Percentiles rank a stretch among this genome's conserved stretches.
These are phyloP conservation scores for Aspergillus costaricaensis DNA, from an alignment of 2,329 filamentous ascomycete genomes.

Conservation along the genomic window DNA sequence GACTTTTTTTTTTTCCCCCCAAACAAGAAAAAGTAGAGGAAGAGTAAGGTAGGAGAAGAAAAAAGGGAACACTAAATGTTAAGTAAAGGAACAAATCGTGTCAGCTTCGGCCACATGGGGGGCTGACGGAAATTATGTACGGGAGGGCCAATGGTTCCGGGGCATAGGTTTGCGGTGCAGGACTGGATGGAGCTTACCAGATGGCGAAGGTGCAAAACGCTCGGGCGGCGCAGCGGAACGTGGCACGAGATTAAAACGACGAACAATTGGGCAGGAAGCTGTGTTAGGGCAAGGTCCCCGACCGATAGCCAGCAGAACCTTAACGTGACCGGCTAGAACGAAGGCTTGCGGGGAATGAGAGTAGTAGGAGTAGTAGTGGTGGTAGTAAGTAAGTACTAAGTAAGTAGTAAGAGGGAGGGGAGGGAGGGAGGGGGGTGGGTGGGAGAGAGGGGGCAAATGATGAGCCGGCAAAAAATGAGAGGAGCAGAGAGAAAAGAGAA, in stretches of 20 bases:
- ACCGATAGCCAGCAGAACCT: slow-evolving; percentile 19
- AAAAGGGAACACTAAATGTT: slow-evolving; percentile 9
- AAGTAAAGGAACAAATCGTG: slow-evolving; percentile 9
- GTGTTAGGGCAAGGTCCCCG: slow-evolving; percentile 22
- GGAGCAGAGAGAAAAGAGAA: background rate
- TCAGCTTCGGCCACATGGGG: slow-evolving; percentile 7
- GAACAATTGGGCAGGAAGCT: slow-evolving; percentile 26
- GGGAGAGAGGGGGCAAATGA: background rate
- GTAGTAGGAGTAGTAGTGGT: slow-evolving; percentile 1
- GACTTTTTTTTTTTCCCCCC: background rate
- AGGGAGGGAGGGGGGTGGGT: background rate
- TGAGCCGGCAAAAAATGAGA: background rate
- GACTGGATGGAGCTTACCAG: slow-evolving; percentile 23
- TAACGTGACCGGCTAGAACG: slow-evolving; percentile 15
- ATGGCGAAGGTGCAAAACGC: slow-evolving; percentile 22
- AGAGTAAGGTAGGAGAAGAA: background rate
- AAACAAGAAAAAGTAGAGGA: background rate
- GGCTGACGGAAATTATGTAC: slow-evolving; percentile 12
- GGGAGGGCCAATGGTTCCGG: slow-evolving; percentile 12
- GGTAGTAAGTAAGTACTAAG: background rate
- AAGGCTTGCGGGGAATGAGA: slow-evolving; percentile 12
- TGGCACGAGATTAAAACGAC: slow-evolving; percentile 24
- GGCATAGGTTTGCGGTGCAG: slow-evolving; percentile 15
- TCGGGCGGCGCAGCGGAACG: slow-evolving; percentile 23
- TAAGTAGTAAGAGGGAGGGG: slow-evolving; percentile 2